These are phyloP conservation scores for Papilionanthe hybrid DNA, from an alignment of 116 monocot genomes.

Conservation along the genomic window DNA sequence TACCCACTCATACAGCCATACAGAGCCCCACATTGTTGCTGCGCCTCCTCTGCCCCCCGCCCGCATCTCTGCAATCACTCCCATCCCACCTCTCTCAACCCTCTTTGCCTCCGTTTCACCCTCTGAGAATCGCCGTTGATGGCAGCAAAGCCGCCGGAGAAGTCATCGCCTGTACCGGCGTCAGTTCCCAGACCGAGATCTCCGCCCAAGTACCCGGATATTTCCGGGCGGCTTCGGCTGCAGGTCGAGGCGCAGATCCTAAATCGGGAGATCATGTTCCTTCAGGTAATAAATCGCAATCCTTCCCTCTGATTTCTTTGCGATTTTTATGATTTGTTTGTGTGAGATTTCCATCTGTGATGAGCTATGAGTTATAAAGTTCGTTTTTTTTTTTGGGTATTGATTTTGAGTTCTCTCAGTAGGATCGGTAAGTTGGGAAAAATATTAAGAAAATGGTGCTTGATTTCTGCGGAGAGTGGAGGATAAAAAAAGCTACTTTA, in stretches of 20 bases:
- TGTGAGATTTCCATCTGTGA: neutral
- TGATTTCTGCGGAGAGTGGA: neutral
- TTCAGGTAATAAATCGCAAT: slow-evolving; percentile 3
- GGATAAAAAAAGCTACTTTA: neutral
- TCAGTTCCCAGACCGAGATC: neutral
- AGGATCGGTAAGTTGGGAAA: neutral
- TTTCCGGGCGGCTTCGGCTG: slow-evolving; percentile 1
- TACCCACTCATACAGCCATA: too few relatives aligned
- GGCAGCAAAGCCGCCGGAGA: neutral
- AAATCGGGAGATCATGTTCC: slow-evolving; percentile 6
- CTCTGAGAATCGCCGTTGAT: neutral
- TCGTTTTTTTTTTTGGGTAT: neutral
- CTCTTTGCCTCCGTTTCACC: neutral
- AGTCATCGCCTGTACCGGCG: neutral
- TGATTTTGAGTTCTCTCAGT: neutral
- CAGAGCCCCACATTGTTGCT: too few relatives aligned
- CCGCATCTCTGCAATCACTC: neutral
- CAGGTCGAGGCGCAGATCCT: slow-evolving; percentile 7
- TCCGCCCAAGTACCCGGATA: slow-evolving; percentile 8
- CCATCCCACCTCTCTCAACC: neutral
- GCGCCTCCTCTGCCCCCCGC: neutral
- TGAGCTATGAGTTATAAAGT: neutral
- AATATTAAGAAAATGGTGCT: neutral
- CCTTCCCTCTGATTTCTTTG: neutral
- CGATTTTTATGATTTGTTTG: neutral